These are phyloP conservation scores for Cucurbitaria berberidis DNA, from an alignment of 2,329 filamentous ascomycete genomes.

Conservation along the genomic window DNA sequence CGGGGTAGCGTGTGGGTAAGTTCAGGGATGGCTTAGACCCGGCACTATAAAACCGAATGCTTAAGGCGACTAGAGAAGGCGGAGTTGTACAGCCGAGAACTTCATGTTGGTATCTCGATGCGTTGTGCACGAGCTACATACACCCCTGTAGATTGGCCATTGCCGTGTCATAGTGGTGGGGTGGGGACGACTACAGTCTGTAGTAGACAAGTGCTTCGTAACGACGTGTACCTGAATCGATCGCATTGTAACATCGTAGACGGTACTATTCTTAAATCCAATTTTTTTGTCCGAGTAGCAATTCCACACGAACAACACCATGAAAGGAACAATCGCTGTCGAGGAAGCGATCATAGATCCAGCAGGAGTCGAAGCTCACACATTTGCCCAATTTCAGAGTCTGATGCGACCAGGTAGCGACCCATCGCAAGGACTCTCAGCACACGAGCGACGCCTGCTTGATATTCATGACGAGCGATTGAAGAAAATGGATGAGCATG, in stretches of 20 bases:
- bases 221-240: neutral
- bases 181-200: neutral
- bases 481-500: slow-evolving; percentile 36
- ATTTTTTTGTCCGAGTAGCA: neutral
- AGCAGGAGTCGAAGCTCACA: slow-evolving; percentile 33
- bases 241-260: neutral
- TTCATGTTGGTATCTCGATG: neutral
- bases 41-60: slow-evolving; percentile 15
- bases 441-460: slow-evolving; percentile 29
- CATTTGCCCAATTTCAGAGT: slow-evolving; percentile 36
- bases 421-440: slow-evolving; percentile 25
- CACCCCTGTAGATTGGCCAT: neutral
- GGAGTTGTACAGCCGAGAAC: slow-evolving; percentile 3
- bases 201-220: neutral
- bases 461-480: slow-evolving; percentile 39
- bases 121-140: neutral
- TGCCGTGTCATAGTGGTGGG: neutral
- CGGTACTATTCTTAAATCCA: neutral
- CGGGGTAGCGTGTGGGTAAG: slow-evolving; percentile 15
- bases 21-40: slow-evolving; percentile 3
- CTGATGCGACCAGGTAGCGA: slow-evolving; percentile 33
- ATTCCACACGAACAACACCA: slow-evolving; percentile 5
- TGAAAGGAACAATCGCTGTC: slow-evolving; percentile 38
- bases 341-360: slow-evolving; percentile 39
- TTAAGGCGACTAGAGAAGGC: neutral